Conservation (phyloP, 345 rosid genomes). For the Salix exigua region DNA sequence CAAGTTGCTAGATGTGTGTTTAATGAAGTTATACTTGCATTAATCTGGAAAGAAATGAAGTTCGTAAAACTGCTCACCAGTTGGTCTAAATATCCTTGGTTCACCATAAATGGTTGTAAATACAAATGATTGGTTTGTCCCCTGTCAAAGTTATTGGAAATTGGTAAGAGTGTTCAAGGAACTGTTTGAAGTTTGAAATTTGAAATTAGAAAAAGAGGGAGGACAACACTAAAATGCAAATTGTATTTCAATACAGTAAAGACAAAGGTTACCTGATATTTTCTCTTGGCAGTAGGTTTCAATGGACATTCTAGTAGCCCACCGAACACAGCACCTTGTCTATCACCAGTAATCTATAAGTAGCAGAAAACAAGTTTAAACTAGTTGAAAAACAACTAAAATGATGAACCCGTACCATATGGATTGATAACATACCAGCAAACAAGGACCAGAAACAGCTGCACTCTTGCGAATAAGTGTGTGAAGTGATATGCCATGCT, state of each 20-base stretch:
- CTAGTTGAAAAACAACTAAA: background rate
- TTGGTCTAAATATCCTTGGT: constrained; percentile 89
- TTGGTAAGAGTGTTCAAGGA: background rate
- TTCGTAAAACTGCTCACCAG: constrained; percentile 45
- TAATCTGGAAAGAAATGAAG: background rate
- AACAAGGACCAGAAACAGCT: constrained; percentile 73
- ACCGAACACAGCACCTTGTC: constrained; percentile 79
- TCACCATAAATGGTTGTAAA: constrained; percentile 85
- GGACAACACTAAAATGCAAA: background rate
- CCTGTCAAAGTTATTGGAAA: constrained; percentile 38
- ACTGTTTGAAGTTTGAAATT: constrained; percentile 6
- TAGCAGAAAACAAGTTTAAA: constrained; percentile 15
- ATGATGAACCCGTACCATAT: background rate
- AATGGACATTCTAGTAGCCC: constrained; percentile 77
- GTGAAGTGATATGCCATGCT: constrained; percentile 92
- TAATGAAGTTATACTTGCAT: background rate
- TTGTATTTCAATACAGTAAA: background rate
- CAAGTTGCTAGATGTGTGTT: background rate
- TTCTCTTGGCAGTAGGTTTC: constrained; percentile 78
- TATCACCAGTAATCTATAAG: constrained; percentile 73
- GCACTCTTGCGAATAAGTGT: constrained; percentile 82
- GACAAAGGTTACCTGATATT: constrained; percentile 62
- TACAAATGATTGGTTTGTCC: constrained; percentile 75
- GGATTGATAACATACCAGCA: constrained; percentile 52
- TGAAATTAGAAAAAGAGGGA: background rate